Percentiles rank a stretch among this genome's conserved stretches.
Evolutionary conservation across 352 stramenopile genomes (phyloP).

Genomic region (Blastocystis sp.): DNA sequence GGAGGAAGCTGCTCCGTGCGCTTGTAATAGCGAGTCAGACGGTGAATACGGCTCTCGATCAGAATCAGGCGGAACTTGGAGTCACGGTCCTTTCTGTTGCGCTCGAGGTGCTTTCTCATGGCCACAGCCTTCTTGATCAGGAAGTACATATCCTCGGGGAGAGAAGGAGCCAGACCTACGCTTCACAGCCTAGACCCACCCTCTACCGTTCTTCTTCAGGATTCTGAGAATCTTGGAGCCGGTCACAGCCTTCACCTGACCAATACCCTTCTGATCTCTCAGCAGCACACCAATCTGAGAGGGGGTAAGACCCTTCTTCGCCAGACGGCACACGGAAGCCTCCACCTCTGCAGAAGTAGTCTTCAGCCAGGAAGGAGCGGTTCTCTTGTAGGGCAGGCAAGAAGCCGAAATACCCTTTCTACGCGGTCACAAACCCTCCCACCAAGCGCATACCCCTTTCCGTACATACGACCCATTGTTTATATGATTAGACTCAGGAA

Average conservation of each 20-base stretch:
- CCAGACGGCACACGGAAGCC: too few species aligned
- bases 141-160: too few species aligned
- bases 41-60: too few species aligned
- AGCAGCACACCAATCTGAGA: constrained; percentile 99
- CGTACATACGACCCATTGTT: constrained; percentile 70
- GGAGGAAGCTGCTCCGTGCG: too few species aligned
- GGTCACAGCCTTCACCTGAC: constrained; percentile 83
- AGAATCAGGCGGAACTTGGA: constrained; percentile 79
- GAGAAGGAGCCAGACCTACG: constrained; percentile 85
- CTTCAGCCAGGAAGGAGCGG: too few species aligned
- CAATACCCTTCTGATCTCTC: constrained; percentile 85
- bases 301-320: constrained; percentile 86
- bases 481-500: constrained; percentile 57
- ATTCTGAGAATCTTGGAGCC: constrained; percentile 98
- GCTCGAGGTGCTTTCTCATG: constrained; percentile 79
- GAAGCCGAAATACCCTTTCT: too few species aligned
- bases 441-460: constrained; percentile 63
- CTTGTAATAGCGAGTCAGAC: too few species aligned
- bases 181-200: constrained; percentile 89
- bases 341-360: too few species aligned
- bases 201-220: constrained; percentile 95
- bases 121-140: too few species aligned
- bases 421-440: constrained; percentile 42
- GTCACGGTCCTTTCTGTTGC: constrained; percentile 99
- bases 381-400: too few species aligned